phyloP scores from a whole-genome alignment of 768 basidiomycete species.

The Tylopilus vinaceipallidus region DNA sequence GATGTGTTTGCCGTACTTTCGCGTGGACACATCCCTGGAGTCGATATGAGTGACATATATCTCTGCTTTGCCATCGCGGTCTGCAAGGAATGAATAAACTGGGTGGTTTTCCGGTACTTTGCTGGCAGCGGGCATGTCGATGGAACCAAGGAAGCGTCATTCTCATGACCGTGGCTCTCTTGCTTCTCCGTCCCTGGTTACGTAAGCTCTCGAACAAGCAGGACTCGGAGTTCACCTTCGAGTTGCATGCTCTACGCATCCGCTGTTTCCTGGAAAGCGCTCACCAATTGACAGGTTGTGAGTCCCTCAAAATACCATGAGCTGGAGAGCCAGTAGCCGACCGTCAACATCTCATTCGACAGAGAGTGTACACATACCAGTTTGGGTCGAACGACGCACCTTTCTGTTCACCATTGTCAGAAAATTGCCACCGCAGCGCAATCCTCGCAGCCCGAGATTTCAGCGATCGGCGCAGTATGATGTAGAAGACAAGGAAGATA shows the following conservation, averaged over 20 bases:
- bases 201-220: constrained; percentile 20
- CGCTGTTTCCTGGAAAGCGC: no score
- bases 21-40: constrained; percentile 11
- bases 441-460: no score
- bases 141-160: neutral
- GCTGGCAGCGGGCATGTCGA: constrained; percentile 26
- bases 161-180: neutral
- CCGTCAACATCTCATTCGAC: no score
- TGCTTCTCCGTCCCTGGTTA: constrained; percentile 8
- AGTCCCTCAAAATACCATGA: no score
- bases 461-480: no score
- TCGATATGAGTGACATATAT: constrained; percentile 33
- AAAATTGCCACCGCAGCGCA: no score
- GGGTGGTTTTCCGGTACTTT: constrained; percentile 29
- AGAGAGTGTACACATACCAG: no score
- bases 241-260: no score
- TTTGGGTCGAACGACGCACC: neutral
- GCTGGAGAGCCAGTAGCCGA: no score
- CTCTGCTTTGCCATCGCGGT: constrained; percentile 20
- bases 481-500: no score
- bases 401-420: neutral
- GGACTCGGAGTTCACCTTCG: no score
- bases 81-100: constrained; percentile 18
- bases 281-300: no score
- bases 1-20: constrained; percentile 22